Conservation (phyloP, 2,329 filamentous ascomycete genomes). For the Aquanectria penicillioides region DNA sequence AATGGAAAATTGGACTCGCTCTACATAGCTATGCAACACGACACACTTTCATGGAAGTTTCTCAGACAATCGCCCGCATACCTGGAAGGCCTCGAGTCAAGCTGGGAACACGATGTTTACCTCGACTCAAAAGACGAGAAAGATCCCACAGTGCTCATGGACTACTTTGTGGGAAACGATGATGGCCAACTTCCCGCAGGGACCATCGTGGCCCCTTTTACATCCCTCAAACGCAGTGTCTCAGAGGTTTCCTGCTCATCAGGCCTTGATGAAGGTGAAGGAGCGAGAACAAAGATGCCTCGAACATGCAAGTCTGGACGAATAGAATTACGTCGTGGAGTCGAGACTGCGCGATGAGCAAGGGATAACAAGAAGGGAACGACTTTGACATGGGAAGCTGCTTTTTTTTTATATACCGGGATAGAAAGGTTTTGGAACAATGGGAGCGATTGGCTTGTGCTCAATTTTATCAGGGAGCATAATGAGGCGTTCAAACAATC, state of each 20-base stretch:
- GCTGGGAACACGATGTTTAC: constrained; percentile 62
- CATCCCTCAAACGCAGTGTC: constrained; percentile 60
- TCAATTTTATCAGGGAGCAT: constrained; percentile 8
- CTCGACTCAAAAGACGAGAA: constrained; percentile 55
- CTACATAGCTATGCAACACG: constrained; percentile 66
- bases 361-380: background rate
- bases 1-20: constrained; percentile 67
- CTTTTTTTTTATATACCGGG: constrained; percentile 14
- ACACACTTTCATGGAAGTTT: constrained; percentile 66
- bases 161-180: constrained; percentile 26
- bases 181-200: constrained; percentile 35
- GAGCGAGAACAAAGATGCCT: constrained; percentile 49
- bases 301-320: constrained; percentile 53
- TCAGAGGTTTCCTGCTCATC: constrained; percentile 62
- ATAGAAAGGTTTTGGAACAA: constrained; percentile 19
- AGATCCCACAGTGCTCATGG: constrained; percentile 31
- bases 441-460: constrained; percentile 12
- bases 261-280: constrained; percentile 44
- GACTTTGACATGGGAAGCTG: constrained; percentile 16
- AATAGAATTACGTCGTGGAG: constrained; percentile 49
- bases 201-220: constrained; percentile 38
- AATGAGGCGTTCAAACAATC: constrained; percentile 25
- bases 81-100: constrained; percentile 62
- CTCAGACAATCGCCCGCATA: constrained; percentile 59
- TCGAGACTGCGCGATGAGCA: constrained; percentile 36